Conservation (phyloP, 208 protist genomes). For the Tritrichomonas musculus region DNA sequence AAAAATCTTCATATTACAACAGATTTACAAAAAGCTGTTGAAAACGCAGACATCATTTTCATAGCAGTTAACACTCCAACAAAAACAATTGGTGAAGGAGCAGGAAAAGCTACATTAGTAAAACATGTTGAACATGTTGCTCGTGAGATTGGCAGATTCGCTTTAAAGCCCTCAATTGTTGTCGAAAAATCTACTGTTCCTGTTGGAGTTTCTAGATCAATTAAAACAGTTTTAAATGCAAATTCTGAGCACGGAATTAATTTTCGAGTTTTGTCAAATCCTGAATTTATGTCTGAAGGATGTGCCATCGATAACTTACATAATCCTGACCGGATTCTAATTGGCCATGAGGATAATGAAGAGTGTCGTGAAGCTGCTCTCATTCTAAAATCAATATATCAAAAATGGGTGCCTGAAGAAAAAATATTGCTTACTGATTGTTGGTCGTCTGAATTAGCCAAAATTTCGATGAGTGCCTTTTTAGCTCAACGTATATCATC, state of each 20-base stretch:
- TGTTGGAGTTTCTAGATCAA: conserved; percentile 57
- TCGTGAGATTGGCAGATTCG: background rate
- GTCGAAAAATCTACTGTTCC: conserved; percentile 86
- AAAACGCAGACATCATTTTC: conserved; percentile 80
- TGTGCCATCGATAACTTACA: conserved; percentile 77
- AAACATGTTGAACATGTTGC: background rate
- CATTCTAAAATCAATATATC: conserved; percentile 51
- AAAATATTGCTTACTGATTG: conserved; percentile 78
- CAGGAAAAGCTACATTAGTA: conserved; percentile 43
- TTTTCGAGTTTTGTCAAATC: conserved; percentile 84
- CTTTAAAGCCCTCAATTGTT: conserved; percentile 64
- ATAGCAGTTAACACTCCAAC: conserved; percentile 89
- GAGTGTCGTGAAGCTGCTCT: conserved; percentile 52
- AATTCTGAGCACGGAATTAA: conserved; percentile 37
- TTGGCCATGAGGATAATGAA: conserved; percentile 68
- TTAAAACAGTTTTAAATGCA: conserved; percentile 52
- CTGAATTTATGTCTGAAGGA: conserved; percentile 91
- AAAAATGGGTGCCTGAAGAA: conserved; percentile 70
- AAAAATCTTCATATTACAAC: conserved; percentile 85
- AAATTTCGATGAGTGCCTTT: conserved; percentile 88
- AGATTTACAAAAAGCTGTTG: conserved; percentile 62
- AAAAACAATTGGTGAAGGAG: conserved; percentile 74
- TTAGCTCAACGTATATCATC: conserved; percentile 88
- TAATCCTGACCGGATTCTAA: conserved; percentile 86
- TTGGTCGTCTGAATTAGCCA: conserved; percentile 87